Base-by-base conservation (phyloP, 352 stramenopile genomes). In the Globisporangium echinulatum region DNA sequence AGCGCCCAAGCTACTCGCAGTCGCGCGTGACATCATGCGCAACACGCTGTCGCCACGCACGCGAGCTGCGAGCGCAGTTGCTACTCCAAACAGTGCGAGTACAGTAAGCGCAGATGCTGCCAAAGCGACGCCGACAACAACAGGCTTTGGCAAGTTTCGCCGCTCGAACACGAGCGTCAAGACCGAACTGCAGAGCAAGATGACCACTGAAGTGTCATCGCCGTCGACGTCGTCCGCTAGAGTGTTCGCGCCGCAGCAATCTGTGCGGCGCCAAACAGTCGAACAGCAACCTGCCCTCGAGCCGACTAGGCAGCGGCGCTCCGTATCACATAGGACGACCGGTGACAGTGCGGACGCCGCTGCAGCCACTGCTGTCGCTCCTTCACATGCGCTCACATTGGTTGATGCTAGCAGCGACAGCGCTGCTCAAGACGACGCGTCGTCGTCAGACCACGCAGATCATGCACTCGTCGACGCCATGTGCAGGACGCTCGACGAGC, bases 121-220 rank as follows among this genome's bases (percentile, higher is more conserved):
- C 6, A 52, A 38, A n/a, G 44, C 40, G 37, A 19, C 49, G 11
- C 14, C 17, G 19, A 56, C 39, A 46, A 58, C 67, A 11, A 76
- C 64, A n/a, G 64, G 78, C 15, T 87, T 87, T 33, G 69, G 75
- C 8, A 79, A 79, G 49, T 72, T 87, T 37, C 75, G 72, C 51
- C 71, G 77, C 11, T 67, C 73, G 3, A 76, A 66, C 43, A 59
- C 65, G 56, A 69, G 61, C 48, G 10, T 19, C 5, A 49, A 48
- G 43, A 38, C 40, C 5, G 48, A 59, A 7, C 47, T 37, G 14
- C 42, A 9, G 17, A 25, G 36, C 43, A 57, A 9, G 15, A 13
- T 43, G 25, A 19, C 39, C 1, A 40, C 48, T 40, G 39, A 55
- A 54, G 49, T 15, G n/a, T 33, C 25, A 33, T 33, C 25, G 25